phyloP scores from a whole-genome alignment of 2,329 filamentous ascomycete species.

The Fusarium sp. region DNA sequence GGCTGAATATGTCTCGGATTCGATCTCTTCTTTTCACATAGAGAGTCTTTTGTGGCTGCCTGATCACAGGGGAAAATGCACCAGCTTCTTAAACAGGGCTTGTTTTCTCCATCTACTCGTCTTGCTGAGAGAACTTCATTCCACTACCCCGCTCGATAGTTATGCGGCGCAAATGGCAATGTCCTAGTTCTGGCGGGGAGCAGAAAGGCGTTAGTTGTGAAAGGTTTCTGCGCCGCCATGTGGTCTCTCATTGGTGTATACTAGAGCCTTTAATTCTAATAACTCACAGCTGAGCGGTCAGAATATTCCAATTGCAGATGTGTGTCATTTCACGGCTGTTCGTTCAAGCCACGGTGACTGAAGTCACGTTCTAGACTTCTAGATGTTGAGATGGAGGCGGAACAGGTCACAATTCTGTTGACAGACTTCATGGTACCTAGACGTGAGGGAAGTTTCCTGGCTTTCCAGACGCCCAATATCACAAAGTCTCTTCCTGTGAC shows the following conservation, averaged over 20 bases:
- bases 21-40: background rate
- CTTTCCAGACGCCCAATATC: rapidly evolving
- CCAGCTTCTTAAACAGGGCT: too few species aligned
- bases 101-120: too few species aligned
- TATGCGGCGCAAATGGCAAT: background rate
- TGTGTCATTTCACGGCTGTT: rapidly evolving
- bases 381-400: background rate
- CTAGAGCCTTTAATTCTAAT: too few species aligned
- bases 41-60: background rate
- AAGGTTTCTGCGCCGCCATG: too few species aligned
- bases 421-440: background rate
- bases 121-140: background rate
- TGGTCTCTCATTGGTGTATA: too few species aligned
- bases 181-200: background rate
- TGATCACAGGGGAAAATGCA: background rate
- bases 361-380: background rate
- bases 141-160: background rate
- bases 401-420: background rate
- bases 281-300: background rate
- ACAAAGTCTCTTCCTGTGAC: background rate
- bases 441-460: rapidly evolving
- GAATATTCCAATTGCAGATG: background rate
- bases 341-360: background rate
- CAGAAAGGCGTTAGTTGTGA: background rate
- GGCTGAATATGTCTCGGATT: background rate